Percentiles rank a stretch among this genome's conserved stretches.
These are phyloP conservation scores for Chenopodium album DNA, from an alignment of 148 eudicot genomes.

Conservation along the genomic window DNA sequence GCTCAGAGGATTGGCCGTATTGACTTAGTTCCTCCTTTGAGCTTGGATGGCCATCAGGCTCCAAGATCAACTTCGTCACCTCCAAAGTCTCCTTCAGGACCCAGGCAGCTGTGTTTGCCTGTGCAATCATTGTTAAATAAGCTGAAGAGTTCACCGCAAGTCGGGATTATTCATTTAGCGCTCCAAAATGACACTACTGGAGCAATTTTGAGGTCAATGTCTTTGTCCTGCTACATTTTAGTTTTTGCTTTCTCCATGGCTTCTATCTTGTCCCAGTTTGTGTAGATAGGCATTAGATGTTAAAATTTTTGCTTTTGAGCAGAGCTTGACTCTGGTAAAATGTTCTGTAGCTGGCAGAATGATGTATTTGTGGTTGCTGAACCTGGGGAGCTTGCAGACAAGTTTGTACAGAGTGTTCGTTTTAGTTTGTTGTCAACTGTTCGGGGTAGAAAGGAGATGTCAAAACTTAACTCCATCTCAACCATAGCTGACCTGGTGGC, in stretches of 20 bases:
- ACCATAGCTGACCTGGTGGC: constrained; percentile 85
- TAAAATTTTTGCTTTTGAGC: constrained; percentile 10
- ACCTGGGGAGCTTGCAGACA: constrained; percentile 97
- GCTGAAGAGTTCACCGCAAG: constrained; percentile 76
- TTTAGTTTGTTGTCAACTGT: constrained; percentile 71
- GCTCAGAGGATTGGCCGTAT: constrained; percentile 57
- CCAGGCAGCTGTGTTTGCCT: constrained; percentile 67
- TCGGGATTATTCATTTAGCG: constrained; percentile 87
- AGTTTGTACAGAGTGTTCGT: constrained; percentile 89
- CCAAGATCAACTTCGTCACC: constrained; percentile 58
- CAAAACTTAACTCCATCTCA: constrained; percentile 62
- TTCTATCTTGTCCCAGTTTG: background rate
- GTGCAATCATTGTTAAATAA: constrained; percentile 68
- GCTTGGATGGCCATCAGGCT: constrained; percentile 80
- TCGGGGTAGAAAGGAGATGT: constrained; percentile 71
- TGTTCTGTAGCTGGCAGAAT: constrained; percentile 88
- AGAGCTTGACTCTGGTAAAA: constrained; percentile 7
- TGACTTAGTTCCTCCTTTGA: constrained; percentile 88
- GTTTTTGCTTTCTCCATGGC: background rate
- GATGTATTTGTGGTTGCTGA: constrained; percentile 99
- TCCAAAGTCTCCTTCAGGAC: constrained; percentile 66
- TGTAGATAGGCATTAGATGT: constrained; percentile 4
- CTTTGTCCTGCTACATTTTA: constrained; percentile 6
- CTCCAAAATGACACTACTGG: constrained; percentile 91
- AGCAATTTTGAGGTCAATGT: constrained; percentile 71